These are phyloP conservation scores for Dioscorea zingiberensis DNA, from an alignment of 106 monocot genomes.

Conservation along the genomic window DNA sequence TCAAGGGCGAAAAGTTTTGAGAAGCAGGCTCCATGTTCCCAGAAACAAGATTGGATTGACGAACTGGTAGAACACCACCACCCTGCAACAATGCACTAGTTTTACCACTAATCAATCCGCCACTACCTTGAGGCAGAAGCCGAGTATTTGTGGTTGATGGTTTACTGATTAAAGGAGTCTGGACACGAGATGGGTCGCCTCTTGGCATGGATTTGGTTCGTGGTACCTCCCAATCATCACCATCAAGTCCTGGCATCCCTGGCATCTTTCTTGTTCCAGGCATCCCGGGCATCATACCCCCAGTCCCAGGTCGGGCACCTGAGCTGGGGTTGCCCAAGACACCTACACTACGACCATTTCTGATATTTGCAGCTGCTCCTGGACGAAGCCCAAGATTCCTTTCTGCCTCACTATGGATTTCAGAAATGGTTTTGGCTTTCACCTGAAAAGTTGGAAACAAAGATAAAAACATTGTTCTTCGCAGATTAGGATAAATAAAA, in stretches of 20 bases:
- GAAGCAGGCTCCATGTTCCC: background rate
- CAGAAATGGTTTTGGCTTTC: conserved; percentile 90
- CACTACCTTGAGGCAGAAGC: conserved; percentile 71
- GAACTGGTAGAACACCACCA: conserved; percentile 3
- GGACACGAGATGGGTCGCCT: conserved; percentile 19
- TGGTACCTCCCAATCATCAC: conserved; percentile 78
- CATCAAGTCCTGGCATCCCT: conserved; percentile 77
- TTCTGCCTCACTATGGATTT: conserved; percentile 92
- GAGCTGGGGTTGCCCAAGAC: conserved; percentile 1
- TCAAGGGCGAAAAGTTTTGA: conserved; percentile 15
- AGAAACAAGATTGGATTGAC: conserved; percentile 5
- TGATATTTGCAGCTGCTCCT: conserved; percentile 65
- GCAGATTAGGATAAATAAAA: no score
- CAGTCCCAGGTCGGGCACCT: conserved; percentile 44
- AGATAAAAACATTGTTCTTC: background rate
- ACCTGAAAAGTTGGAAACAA: conserved; percentile 27
- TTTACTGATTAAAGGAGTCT: conserved; percentile 25
- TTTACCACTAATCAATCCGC: conserved; percentile 46
- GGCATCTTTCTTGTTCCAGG: conserved; percentile 87
- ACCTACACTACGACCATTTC: conserved; percentile 47
- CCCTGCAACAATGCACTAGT: conserved; percentile 74
- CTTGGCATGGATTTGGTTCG: conserved; percentile 56
- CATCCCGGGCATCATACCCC: conserved; percentile 98
- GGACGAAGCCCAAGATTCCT: conserved; percentile 90
- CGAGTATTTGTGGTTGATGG: conserved; percentile 38